Evolutionary conservation across 202 grass and related monocot genomes (phyloP).

Genomic region (Eragrostis tef): DNA sequence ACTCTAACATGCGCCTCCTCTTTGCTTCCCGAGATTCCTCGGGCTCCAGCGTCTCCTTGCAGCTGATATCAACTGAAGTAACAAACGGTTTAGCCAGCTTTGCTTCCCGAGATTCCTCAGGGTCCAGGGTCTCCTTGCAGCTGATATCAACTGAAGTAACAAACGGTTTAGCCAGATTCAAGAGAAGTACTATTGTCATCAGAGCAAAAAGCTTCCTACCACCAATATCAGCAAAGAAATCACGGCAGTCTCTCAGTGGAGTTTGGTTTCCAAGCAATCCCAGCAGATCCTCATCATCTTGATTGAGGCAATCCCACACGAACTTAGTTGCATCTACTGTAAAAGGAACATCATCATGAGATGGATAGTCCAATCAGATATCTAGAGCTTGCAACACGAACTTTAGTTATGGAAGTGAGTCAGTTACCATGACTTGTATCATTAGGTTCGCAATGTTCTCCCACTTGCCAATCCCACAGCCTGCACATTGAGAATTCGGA

Average conservation of each 20-base stretch:
- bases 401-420: background rate
- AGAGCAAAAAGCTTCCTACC: conserved; percentile 47
- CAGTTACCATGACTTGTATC: conserved; percentile 42
- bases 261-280: conserved; percentile 73
- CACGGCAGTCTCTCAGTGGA: conserved; percentile 66
- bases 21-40: conserved; percentile 59
- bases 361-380: conserved; percentile 29
- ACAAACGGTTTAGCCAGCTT: conserved; percentile 22
- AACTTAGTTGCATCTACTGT: conserved; percentile 55
- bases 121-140: conserved; percentile 52
- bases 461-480: conserved; percentile 57
- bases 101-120: conserved; percentile 53
- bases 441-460: conserved; percentile 24
- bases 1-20: conserved; percentile 45
- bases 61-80: conserved; percentile 50
- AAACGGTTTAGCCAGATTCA: conserved; percentile 20
- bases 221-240: conserved; percentile 53
- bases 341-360: background rate
- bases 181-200: conserved; percentile 20
- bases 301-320: conserved; percentile 63
- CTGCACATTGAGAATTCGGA: conserved; percentile 27
- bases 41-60: conserved; percentile 49
- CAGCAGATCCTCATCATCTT: conserved; percentile 61
- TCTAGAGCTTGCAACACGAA: background rate
- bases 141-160: conserved; percentile 47